Conservation (phyloP, 768 basidiomycete species). For the Cubamyces lactineus region DNA sequence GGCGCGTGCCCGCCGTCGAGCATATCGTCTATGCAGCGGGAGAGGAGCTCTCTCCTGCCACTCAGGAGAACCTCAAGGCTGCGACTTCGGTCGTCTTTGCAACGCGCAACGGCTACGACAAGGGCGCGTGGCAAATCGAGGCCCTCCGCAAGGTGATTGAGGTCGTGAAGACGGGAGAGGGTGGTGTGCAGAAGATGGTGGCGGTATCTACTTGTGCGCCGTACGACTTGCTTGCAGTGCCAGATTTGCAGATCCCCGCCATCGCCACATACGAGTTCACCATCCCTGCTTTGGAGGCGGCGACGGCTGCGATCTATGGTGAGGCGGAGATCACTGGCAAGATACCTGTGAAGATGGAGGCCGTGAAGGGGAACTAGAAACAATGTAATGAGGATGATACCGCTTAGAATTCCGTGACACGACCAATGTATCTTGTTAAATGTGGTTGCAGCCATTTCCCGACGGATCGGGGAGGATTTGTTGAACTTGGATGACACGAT, state of each 20-base stretch:
- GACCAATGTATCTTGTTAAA: too few species aligned
- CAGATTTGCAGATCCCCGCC: slow-evolving; percentile 37
- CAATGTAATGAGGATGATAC: too few species aligned
- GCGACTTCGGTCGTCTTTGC: slow-evolving; percentile 50
- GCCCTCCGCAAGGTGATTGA: slow-evolving; percentile 39
- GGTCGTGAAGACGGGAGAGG: slow-evolving; percentile 21
- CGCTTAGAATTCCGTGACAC: too few species aligned
- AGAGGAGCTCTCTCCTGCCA: slow-evolving; percentile 13
- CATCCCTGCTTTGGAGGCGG: slow-evolving; percentile 49
- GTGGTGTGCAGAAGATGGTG: slow-evolving; percentile 40
- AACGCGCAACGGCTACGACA: slow-evolving; percentile 59
- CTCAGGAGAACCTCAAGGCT: slow-evolving; percentile 19
- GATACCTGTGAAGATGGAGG: slow-evolving; percentile 34
- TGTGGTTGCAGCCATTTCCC: too few species aligned
- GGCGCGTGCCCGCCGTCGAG: slow-evolving; percentile 35
- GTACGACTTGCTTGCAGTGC: slow-evolving; percentile 52
- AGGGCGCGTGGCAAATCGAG: slow-evolving; percentile 54
- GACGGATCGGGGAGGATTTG: not conserved
- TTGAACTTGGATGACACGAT: not conserved
- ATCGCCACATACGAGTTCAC: slow-evolving; percentile 67
- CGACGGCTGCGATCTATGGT: slow-evolving; percentile 48
- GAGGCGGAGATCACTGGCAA: slow-evolving; percentile 32
- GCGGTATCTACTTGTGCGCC: slow-evolving; percentile 67
- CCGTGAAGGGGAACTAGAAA: too few species aligned
- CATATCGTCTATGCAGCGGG: slow-evolving; percentile 51